Evolutionary conservation across 1,284 basidiomycete genomes (phyloP).

Genomic region (Ustilago vetiveriae): DNA sequence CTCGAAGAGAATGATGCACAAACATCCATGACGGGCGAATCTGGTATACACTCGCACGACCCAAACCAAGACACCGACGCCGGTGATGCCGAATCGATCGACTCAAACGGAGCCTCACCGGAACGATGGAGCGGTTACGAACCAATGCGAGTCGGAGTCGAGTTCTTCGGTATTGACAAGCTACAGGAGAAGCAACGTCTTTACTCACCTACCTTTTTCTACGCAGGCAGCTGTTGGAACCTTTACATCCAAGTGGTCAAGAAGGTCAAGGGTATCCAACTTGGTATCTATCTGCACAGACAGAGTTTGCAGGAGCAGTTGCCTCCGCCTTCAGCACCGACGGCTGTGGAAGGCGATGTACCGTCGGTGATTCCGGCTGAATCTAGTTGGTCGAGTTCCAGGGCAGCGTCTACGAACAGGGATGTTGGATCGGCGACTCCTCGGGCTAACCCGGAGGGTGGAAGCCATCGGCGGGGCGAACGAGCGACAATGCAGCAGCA

Average conservation of each 20-base stretch:
- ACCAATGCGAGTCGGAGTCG: slow-evolving; percentile 74
- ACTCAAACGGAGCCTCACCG: slow-evolving; percentile 16
- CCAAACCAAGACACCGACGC: slow-evolving; percentile 29
- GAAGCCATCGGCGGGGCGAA: background rate
- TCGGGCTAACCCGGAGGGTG: slow-evolving; percentile 1
- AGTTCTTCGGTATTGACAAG: slow-evolving; percentile 86
- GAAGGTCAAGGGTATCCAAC: slow-evolving; percentile 77
- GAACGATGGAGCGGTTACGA: slow-evolving; percentile 59
- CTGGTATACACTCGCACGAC: slow-evolving; percentile 14
- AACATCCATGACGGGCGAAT: slow-evolving; percentile 10
- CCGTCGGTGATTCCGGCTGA: background rate
- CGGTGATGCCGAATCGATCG: slow-evolving; percentile 21
- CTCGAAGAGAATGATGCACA: slow-evolving; percentile 19
- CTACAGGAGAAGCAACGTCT: slow-evolving; percentile 79
- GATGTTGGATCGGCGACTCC: slow-evolving; percentile 10
- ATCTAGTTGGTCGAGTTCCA: slow-evolving; percentile 1
- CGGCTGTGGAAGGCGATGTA: slow-evolving; percentile 8
- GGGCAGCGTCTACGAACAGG: slow-evolving; percentile 7
- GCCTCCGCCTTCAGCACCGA: slow-evolving; percentile 69
- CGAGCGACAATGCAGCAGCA: too few relatives aligned
- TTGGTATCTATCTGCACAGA: slow-evolving; percentile 89
- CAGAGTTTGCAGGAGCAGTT: slow-evolving; percentile 77
- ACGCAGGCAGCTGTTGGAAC: slow-evolving; percentile 77
- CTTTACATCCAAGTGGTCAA: slow-evolving; percentile 86
- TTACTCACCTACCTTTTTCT: slow-evolving; percentile 70